Percentiles rank a stretch among this genome's conserved stretches.
These are phyloP conservation scores for Acer saccharum DNA, from an alignment of 345 rosid species.

Conservation along the genomic window DNA sequence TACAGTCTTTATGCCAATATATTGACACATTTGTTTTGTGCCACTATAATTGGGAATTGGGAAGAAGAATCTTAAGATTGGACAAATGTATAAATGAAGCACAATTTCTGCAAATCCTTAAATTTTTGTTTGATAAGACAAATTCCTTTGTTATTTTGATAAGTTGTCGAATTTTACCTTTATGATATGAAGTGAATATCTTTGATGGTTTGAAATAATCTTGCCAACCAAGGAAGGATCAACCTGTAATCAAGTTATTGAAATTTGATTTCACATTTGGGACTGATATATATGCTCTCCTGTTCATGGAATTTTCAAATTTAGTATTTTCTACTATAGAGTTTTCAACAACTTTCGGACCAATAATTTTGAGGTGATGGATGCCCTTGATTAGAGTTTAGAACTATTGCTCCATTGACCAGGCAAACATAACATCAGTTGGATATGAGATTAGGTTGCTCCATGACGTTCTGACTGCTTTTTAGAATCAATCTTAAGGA, in stretches of 20 bases:
- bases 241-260: not conserved
- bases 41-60: not conserved
- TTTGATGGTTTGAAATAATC: not conserved
- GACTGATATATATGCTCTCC: not conserved
- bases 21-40: not conserved
- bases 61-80: not conserved
- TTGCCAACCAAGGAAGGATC: conserved; percentile 1
- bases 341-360: not conserved
- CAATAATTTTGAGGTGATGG: not conserved
- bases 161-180: not conserved
- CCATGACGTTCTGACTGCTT: not conserved
- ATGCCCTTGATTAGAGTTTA: not conserved
- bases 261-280: not conserved
- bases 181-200: not conserved
- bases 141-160: not conserved
- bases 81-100: not conserved
- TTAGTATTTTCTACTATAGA: not conserved
- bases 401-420: not conserved
- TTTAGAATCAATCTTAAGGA: not conserved
- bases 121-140: not conserved
- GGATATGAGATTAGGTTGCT: not conserved
- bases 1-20: not conserved
- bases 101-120: not conserved
- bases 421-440: not conserved
- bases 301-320: not conserved